Conservation (phyloP, 179 eudicot species). For the Camellia oleifera region DNA sequence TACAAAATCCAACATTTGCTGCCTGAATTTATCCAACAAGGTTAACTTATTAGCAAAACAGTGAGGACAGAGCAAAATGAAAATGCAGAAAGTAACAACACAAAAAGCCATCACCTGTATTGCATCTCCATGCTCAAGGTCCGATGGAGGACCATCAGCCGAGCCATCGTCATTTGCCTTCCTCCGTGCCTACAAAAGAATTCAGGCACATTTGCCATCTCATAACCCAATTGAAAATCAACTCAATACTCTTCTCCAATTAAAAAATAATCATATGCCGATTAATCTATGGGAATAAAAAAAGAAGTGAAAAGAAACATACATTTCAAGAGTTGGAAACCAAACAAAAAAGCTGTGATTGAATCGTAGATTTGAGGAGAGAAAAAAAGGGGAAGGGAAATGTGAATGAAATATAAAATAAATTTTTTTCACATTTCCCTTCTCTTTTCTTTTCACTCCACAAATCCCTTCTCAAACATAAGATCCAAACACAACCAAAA, state of each 20-base stretch:
- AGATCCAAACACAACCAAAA: no score
- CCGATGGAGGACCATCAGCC: background rate
- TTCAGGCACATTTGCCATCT: background rate
- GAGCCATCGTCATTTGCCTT: slow-evolving; percentile 9
- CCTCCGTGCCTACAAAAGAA: background rate
- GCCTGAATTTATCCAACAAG: slow-evolving; percentile 8
- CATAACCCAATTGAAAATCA: background rate
- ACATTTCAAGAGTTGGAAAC: background rate
- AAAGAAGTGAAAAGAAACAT: background rate
- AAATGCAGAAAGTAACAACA: background rate
- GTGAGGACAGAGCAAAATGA: background rate
- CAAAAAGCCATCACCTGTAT: slow-evolving; percentile 5
- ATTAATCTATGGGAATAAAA: background rate
- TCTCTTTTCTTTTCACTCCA: no score
- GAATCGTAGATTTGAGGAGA: no score
- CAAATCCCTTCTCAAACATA: no score
- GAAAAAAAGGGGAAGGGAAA: no score
- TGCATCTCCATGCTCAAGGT: slow-evolving; percentile 16
- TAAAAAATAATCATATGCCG: background rate
- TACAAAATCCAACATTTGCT: slow-evolving; percentile 5
- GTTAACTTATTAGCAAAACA: background rate
- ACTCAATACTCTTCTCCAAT: background rate
- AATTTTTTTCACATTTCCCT: no score
- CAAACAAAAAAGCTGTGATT: background rate
- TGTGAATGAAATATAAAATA: no score